phyloP scores from a whole-genome alignment of 2,329 filamentous ascomycete genomes.

The Cladophialophora yegresii region DNA sequence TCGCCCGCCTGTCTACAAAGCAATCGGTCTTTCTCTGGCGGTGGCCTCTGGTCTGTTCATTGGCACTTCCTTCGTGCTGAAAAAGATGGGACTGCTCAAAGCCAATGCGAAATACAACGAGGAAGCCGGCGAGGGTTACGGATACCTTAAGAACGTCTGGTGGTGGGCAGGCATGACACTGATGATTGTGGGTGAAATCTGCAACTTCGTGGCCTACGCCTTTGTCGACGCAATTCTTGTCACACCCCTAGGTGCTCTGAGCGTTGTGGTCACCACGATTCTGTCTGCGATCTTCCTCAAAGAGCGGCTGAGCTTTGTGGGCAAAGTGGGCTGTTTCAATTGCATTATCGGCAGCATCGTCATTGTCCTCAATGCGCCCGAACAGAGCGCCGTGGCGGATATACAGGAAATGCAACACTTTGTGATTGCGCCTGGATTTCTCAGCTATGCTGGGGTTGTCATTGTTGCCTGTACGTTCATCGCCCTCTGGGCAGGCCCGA shows the following conservation, averaged over 20 bases:
- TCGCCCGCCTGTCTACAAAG: slow-evolving; percentile 70
- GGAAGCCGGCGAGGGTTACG: slow-evolving; percentile 92
- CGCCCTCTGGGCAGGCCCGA: slow-evolving; percentile 78
- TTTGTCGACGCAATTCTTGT: slow-evolving; percentile 97
- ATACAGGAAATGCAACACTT: slow-evolving; percentile 92
- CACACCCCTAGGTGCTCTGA: slow-evolving; percentile 85
- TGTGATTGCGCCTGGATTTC: slow-evolving; percentile 82
- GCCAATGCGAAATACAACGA: slow-evolving; percentile 97
- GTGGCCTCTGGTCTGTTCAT: slow-evolving; percentile 89
- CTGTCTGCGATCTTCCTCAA: slow-evolving; percentile 94
- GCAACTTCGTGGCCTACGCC: slow-evolving; percentile 95
- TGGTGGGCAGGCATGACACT: slow-evolving; percentile 97
- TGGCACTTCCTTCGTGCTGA: slow-evolving; percentile 90
- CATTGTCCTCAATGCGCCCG: slow-evolving; percentile 90
- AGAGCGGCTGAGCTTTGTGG: slow-evolving; percentile 90
- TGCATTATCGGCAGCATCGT: slow-evolving; percentile 92
- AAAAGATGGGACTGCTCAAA: slow-evolving; percentile 86
- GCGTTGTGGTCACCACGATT: slow-evolving; percentile 88
- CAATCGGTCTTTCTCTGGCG: slow-evolving; percentile 81
- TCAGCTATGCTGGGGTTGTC: slow-evolving; percentile 80
- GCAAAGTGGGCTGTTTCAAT: slow-evolving; percentile 92
- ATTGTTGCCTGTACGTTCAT: slow-evolving; percentile 71
- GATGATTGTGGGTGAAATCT: slow-evolving; percentile 95
- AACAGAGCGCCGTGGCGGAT: slow-evolving; percentile 77
- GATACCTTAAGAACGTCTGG: slow-evolving; percentile 89